Base-by-base conservation (phyloP, 805 yeast species). In the Ogataea pignaliae region DNA sequence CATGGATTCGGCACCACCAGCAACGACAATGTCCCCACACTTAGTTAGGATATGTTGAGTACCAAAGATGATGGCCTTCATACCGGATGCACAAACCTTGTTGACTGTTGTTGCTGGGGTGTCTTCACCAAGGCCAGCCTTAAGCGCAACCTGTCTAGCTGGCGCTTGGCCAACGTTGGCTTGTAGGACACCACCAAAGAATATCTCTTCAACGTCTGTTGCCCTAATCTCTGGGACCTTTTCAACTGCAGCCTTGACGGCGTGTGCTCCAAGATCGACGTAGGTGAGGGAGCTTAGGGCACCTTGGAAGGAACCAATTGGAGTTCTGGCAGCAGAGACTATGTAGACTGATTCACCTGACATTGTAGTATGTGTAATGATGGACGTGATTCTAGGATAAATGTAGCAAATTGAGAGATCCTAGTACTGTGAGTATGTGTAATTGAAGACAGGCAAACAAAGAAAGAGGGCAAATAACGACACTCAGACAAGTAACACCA, bases 1-100 rank as follows among this genome's bases (percentile, higher is more conserved):
- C 99, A 93, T 91, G 46, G 96, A 85, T 71, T 93, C 99, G 55
- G 96, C 93, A 63, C 99, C 99, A 55, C 98, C 99, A 30, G 93
- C 95, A 53, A 93, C 85, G 37, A 93, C 93, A 47, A 93, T 83
- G 60, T 90, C 97, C 44, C 96, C 95, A 51, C 76, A 73, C 43
- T 98, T 97, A 53, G 93, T 78, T 61, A 85, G 67, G 56, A 91
- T 90, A 42, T 90, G 72, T 71, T 90, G 98, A 34, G 97, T 89
- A 50, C 87, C 99, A 47, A 86, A 68, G 57, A 90, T 88, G 59
- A 89, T 81, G 36, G 97, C 79, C 71, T 93, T 91, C 80, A 90
- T 71, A 56, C 97, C 98, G 11, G 96, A 86, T 35, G 99, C 96
- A 73, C 99, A 93, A 45, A 93, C 98, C 73, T 91, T 91, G 79